These are phyloP conservation scores for Malus hybrid DNA, from an alignment of 331 rosid genomes.

Conservation along the genomic window DNA sequence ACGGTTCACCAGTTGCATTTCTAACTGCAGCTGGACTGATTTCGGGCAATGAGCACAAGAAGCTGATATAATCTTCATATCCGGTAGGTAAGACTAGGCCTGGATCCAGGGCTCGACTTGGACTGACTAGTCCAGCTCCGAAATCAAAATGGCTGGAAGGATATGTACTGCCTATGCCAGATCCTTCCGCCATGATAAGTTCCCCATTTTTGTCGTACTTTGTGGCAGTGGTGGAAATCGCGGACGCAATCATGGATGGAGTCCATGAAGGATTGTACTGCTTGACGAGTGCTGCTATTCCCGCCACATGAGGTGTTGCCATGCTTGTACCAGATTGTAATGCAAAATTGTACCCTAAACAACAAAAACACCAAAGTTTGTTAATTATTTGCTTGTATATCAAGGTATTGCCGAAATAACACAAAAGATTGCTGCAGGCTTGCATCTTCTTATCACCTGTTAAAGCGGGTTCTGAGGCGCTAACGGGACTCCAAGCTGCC, in stretches of 20 bases:
- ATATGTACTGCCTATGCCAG: constrained; percentile 16
- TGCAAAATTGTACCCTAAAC: constrained; percentile 52
- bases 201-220: constrained; percentile 51
- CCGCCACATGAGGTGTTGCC: constrained; percentile 87
- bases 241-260: constrained; percentile 86
- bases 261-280: constrained; percentile 77
- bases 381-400: neutral
- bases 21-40: constrained; percentile 22
- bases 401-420: neutral
- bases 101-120: constrained; percentile 54
- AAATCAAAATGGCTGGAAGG: constrained; percentile 69
- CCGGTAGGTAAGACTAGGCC: constrained; percentile 71
- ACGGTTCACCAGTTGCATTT: constrained; percentile 45
- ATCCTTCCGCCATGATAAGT: constrained; percentile 65
- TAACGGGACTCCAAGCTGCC: constrained; percentile 89
- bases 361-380: neutral
- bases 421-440: neutral
- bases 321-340: constrained; percentile 87
- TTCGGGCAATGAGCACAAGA: constrained; percentile 74
- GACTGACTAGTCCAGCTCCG: constrained; percentile 67
- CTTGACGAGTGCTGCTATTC: constrained; percentile 82
- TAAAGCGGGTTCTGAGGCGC: constrained; percentile 51
- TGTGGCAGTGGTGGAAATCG: constrained; percentile 71
- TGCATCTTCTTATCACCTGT: constrained; percentile 29
- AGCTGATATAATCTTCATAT: constrained; percentile 54